Conservation (phyloP, 495 filamentous ascomycete genomes). For the Penicillium cosmopolitanum region DNA sequence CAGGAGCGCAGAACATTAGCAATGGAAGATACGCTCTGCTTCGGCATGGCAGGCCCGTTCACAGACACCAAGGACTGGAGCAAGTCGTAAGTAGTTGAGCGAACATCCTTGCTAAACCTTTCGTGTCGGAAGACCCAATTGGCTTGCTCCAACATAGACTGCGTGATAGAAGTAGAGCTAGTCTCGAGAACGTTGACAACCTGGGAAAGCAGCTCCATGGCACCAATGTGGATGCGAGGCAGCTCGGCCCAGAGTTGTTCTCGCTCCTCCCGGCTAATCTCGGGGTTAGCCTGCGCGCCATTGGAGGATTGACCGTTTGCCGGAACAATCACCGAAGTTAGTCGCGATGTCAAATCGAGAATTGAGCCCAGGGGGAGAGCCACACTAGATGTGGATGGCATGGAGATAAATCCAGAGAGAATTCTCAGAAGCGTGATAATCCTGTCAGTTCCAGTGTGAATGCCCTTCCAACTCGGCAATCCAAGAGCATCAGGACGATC, state of each 20-base stretch:
- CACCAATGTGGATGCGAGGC: slow-evolving; percentile 72
- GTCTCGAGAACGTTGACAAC: slow-evolving; percentile 58
- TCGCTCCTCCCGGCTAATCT: slow-evolving; percentile 76
- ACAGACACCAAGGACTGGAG: slow-evolving; percentile 58
- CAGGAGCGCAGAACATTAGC: slow-evolving; percentile 58
- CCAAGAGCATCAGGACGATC: slow-evolving; percentile 48
- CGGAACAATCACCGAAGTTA: slow-evolving; percentile 69
- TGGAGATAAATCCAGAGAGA: slow-evolving; percentile 58
- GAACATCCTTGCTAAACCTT: slow-evolving; percentile 57
- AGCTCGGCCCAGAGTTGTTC: slow-evolving; percentile 72
- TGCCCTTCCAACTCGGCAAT: slow-evolving; percentile 69
- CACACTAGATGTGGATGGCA: slow-evolving; percentile 62
- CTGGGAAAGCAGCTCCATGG: slow-evolving; percentile 58
- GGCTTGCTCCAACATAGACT: slow-evolving; percentile 66
- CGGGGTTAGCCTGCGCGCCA: slow-evolving; percentile 58
- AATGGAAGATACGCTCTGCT: slow-evolving; percentile 61
- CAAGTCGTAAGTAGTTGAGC: slow-evolving; percentile 62
- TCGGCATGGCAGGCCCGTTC: slow-evolving; percentile 66
- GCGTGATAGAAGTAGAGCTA: slow-evolving; percentile 55
- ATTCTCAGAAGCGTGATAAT: slow-evolving; percentile 62
- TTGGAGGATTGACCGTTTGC: slow-evolving; percentile 39
- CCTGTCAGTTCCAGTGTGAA: slow-evolving; percentile 70
- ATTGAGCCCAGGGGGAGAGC: slow-evolving; percentile 66
- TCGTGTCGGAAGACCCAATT: slow-evolving; percentile 70
- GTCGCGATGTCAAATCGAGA: slow-evolving; percentile 64